These are phyloP conservation scores for Nectriaceae sp. DNA, from an alignment of 2,329 filamentous ascomycete genomes.

Conservation along the genomic window DNA sequence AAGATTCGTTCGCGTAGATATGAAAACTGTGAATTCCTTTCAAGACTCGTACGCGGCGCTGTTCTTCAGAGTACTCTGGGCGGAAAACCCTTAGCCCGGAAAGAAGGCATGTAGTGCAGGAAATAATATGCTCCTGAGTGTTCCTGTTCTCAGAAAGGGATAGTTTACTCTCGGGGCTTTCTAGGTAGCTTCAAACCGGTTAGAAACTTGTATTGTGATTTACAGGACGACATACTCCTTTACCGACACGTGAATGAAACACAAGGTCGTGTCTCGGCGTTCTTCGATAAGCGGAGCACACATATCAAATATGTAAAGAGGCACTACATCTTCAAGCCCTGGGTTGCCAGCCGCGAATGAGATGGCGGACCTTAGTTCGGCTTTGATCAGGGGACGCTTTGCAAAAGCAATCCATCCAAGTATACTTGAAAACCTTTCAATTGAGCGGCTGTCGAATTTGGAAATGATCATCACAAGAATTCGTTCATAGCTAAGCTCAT, in stretches of 20 bases:
- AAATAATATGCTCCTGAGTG: conserved; percentile 3
- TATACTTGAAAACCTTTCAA: conserved; percentile 28
- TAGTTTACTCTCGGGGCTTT: conserved; percentile 3
- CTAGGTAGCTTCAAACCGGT: conserved; percentile 8
- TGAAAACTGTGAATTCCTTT: conserved; percentile 10
- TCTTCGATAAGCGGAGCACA: conserved; percentile 27
- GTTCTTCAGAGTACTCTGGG: not conserved
- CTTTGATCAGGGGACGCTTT: conserved; percentile 33
- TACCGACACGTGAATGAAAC: conserved; percentile 30
- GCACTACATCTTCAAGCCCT: conserved; percentile 12
- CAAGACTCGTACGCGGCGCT: not conserved
- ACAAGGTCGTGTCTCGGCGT: conserved; percentile 21
- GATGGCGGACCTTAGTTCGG: conserved; percentile 37
- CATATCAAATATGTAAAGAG: conserved; percentile 24
- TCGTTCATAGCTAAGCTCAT: conserved; percentile 32
- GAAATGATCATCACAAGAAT: conserved; percentile 28
- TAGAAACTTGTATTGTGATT: too few relatives aligned
- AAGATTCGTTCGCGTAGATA: conserved; percentile 10
- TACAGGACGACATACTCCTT: conserved; percentile 26
- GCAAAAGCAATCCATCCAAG: conserved; percentile 41
- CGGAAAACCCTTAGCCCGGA: conserved; percentile 1
- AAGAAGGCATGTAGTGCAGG: conserved; percentile 3
- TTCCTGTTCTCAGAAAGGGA: not conserved
- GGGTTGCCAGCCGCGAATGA: conserved; percentile 23
- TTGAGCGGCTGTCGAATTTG: conserved; percentile 28